A percentile compares a stretch with the other conserved stretches of the same genome.
Conservation (phyloP, 2,329 filamentous ascomycete species). For the Sporothrix humicola region DNA sequence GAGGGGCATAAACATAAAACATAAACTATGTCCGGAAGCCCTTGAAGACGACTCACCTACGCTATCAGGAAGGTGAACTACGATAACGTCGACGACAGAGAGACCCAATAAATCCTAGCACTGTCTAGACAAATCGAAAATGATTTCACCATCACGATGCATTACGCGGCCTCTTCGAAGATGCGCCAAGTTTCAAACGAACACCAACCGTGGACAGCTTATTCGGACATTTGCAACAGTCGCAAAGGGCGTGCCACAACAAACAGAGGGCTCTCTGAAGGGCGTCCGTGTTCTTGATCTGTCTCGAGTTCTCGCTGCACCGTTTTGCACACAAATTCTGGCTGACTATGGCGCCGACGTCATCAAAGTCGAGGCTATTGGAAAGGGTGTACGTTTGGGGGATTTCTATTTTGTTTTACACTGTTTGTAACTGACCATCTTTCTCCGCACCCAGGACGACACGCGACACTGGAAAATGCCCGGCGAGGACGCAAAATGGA, state of each 20-base stretch:
- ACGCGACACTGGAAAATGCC: slow-evolving; percentile 96
- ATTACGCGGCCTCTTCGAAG: background rate
- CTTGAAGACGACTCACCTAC: no score
- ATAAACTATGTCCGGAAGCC: background rate
- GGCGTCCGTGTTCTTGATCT: slow-evolving; percentile 92
- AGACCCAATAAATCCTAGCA: no score
- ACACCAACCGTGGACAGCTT: background rate
- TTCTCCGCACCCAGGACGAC: slow-evolving; percentile 68
- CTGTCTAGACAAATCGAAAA: background rate
- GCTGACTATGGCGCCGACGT: slow-evolving; percentile 95
- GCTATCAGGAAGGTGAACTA: no score
- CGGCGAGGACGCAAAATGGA: slow-evolving; percentile 73
- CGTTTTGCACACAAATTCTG: slow-evolving; percentile 95
- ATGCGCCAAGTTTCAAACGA: background rate
- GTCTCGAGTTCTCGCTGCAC: slow-evolving; percentile 95
- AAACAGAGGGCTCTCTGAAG: slow-evolving; percentile 66
- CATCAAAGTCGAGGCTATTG: slow-evolving; percentile 96
- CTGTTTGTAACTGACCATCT: background rate
- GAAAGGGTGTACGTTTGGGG: slow-evolving; percentile 55
- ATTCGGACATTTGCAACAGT: background rate
- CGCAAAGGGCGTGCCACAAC: background rate
- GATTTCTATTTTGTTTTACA: background rate
- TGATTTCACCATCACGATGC: background rate
- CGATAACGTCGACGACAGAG: no score
- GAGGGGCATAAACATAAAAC: background rate